Percentiles rank a stretch among this genome's conserved stretches.
Conservation (phyloP, 495 filamentous ascomycete species). For the Massariosphaeria phaeospora region DNA sequence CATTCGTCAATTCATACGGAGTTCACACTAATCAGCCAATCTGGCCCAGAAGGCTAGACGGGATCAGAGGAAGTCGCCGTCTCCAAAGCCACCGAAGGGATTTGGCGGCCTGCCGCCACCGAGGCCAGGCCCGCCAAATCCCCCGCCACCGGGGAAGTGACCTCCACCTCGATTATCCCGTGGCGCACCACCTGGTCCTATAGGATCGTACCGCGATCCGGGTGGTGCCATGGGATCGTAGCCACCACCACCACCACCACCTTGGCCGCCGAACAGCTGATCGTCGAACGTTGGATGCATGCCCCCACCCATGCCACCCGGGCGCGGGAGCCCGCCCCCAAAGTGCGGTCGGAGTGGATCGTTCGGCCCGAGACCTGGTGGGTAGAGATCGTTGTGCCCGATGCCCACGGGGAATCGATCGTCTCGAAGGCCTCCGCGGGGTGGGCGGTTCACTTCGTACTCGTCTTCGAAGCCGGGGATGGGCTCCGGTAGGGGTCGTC, state of each 20-base stretch:
- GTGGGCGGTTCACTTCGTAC: constrained; percentile 71
- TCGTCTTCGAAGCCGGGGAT: constrained; percentile 88
- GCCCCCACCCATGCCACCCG: constrained; percentile 58
- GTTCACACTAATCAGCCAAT: too few species aligned
- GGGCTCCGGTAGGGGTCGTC: constrained; percentile 59
- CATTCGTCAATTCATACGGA: too few species aligned
- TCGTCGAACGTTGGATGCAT: constrained; percentile 98
- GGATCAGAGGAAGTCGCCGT: constrained; percentile 68
- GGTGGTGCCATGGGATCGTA: constrained; percentile 56
- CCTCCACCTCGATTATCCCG: constrained; percentile 49
- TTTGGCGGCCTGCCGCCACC: constrained; percentile 43
- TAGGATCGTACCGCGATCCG: constrained; percentile 71
- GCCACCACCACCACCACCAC: constrained; percentile 44
- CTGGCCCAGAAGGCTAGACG: too few species aligned
- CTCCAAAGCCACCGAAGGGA: constrained; percentile 61
- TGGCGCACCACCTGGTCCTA: constrained; percentile 65
- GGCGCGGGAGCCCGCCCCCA: constrained; percentile 47
- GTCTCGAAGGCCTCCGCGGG: constrained; percentile 47
- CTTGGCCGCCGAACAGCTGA: constrained; percentile 69
- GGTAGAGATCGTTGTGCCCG: constrained; percentile 82
- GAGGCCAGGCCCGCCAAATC: constrained; percentile 34
- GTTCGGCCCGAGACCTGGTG: constrained; percentile 75
- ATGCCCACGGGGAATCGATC: constrained; percentile 51
- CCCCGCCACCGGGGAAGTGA: constrained; percentile 43
- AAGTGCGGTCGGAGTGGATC: constrained; percentile 70